phyloP scores from a whole-genome alignment of 1,284 basidiomycete species.

The Heterobasidion parviporum region DNA sequence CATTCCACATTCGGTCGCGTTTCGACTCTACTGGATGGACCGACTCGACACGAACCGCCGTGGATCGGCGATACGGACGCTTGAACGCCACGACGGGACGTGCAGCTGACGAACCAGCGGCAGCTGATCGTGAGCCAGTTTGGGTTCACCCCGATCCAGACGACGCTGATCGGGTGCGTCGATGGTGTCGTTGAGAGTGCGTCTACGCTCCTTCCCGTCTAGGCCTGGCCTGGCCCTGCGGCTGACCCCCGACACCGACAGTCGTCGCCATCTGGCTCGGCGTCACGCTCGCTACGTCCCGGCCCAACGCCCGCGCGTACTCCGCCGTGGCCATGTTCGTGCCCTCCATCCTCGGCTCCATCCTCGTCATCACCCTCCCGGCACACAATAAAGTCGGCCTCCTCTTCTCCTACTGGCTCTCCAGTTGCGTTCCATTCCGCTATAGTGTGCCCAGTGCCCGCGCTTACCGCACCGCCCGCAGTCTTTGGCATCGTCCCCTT shows the following conservation, averaged over 20 bases:
- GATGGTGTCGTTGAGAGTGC: slow-evolving; percentile 55
- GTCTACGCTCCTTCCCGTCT: slow-evolving; percentile 5
- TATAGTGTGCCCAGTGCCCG: slow-evolving; percentile 5
- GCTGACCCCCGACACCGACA: not conserved
- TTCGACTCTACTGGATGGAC: not conserved
- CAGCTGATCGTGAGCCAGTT: slow-evolving; percentile 63
- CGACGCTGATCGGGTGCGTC: slow-evolving; percentile 63
- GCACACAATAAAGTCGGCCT: slow-evolving; percentile 56
- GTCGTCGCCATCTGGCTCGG: slow-evolving; percentile 54
- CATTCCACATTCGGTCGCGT: not conserved
- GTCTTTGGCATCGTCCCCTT: slow-evolving; percentile 66
- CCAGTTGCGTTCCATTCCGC: slow-evolving; percentile 35
- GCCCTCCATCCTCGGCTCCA: slow-evolving; percentile 52
- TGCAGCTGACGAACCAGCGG: slow-evolving; percentile 58
- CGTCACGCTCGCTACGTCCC: slow-evolving; percentile 48
- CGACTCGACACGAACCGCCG: not conserved
- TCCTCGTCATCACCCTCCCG: slow-evolving; percentile 59
- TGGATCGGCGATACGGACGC: no score
- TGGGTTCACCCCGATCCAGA: slow-evolving; percentile 57
- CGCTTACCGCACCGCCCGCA: slow-evolving; percentile 6
- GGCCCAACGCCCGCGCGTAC: slow-evolving; percentile 51
- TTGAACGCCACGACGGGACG: not conserved
- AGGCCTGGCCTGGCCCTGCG: slow-evolving; percentile 1
- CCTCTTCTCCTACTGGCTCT: slow-evolving; percentile 52
- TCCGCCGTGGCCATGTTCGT: slow-evolving; percentile 53